phyloP scores from a whole-genome alignment of 2,329 filamentous ascomycete species.

The Colletotrichum nymphaeae region DNA sequence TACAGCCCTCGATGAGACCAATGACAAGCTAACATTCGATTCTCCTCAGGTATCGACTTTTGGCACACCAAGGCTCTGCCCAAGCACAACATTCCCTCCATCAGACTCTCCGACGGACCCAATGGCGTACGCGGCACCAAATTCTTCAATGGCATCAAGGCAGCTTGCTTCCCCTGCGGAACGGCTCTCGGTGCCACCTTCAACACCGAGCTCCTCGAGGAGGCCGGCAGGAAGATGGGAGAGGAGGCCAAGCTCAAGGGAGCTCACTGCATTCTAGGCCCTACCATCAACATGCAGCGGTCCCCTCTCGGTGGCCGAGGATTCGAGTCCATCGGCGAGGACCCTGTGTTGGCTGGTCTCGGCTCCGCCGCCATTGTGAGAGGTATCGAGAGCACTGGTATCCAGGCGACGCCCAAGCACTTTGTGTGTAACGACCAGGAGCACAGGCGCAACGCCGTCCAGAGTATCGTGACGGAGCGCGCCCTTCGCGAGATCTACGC shows the following conservation, averaged over 20 bases:
- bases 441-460: conserved; percentile 66
- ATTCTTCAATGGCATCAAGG: conserved; percentile 73
- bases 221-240: conserved; percentile 63
- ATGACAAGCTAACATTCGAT: background rate
- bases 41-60: conserved; percentile 69
- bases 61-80: conserved; percentile 75
- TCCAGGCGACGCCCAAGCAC: conserved; percentile 69
- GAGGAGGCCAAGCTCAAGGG: conserved; percentile 67
- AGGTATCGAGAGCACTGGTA: conserved; percentile 67
- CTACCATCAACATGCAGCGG: conserved; percentile 73
- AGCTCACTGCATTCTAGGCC: conserved; percentile 68
- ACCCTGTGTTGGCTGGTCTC: conserved; percentile 67
- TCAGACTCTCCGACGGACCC: conserved; percentile 76
- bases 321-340: conserved; percentile 70
- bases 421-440: conserved; percentile 73
- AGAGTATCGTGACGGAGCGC: conserved; percentile 65
- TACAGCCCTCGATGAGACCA: no score
- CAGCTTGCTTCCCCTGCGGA: conserved; percentile 71
- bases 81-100: conserved; percentile 69
- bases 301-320: conserved; percentile 68
- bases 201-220: conserved; percentile 63
- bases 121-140: conserved; percentile 76
- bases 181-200: conserved; percentile 69
- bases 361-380: conserved; percentile 64
- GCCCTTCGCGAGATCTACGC: conserved; percentile 70